Evolutionary conservation across 2,329 filamentous ascomycete species (phyloP).

Genomic region (Sclerotinia nivalis): DNA sequence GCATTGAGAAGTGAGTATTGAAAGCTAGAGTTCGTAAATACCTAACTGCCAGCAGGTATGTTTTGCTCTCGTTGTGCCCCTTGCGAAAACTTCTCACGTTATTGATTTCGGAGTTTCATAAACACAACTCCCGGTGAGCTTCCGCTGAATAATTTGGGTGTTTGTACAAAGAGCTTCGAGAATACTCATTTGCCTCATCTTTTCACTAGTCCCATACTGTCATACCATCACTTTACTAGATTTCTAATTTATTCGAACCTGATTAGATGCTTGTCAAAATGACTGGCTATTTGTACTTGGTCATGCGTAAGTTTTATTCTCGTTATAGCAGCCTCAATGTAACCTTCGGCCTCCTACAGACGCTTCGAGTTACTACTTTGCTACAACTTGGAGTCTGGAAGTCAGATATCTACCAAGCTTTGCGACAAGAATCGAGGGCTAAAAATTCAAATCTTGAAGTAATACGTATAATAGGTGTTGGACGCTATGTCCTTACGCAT

Average conservation of each 20-base stretch:
- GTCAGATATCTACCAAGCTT: constrained; percentile 79
- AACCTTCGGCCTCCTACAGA: constrained; percentile 76
- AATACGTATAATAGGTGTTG: constrained; percentile 80
- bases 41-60: constrained; percentile 50
- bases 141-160: too few relatives aligned
- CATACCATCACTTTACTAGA: neutral
- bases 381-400: constrained; percentile 91
- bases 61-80: constrained; percentile 49
- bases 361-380: constrained; percentile 63
- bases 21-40: neutral
- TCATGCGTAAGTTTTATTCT: constrained; percentile 76
- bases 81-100: neutral
- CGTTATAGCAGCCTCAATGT: constrained; percentile 69
- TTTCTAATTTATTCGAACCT: neutral
- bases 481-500: constrained; percentile 69
- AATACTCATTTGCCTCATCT: neutral
- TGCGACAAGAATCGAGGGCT: constrained; percentile 70
- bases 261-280: neutral
- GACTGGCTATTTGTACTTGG: constrained; percentile 55
- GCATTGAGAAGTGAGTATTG: neutral
- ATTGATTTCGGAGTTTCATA: too few relatives aligned
- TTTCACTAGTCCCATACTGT: neutral
- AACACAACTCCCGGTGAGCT: neutral
- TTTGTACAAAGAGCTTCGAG: too few relatives aligned
- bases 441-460: constrained; percentile 79